Base-by-base conservation (phyloP, 352 stramenopile species). In the Saprolegnia parasitica region DNA sequence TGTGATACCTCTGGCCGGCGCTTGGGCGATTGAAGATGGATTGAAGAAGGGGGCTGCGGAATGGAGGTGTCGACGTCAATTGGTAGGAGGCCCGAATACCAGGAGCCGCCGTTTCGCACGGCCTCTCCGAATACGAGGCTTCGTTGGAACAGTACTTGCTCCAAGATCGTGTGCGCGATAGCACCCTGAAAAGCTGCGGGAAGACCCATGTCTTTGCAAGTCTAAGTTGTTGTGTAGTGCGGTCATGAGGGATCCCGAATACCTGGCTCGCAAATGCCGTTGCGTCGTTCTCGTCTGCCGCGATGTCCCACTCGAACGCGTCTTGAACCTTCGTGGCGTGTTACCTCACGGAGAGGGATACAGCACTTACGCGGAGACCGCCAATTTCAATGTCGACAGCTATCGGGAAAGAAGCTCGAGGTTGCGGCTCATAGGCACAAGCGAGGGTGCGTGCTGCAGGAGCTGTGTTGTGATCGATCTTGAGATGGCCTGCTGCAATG, bases 41-140 rank as follows among this genome's bases (percentile, higher is more conserved):
- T 35, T 35, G 29, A 5, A 2, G 29, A 35, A 5, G 5, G 29
- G 29, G 29, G 29, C 5, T 35, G 29, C 29, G 29, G 29, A 35
- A 35, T 35, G 2, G 29, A 35, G 29, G 29, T 35, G 29, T 35
- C 29, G 29, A 35, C 29, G 29, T 35, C 5, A 5, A 35, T 35
- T 35, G 29, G 29, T 5, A 6, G 29, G 29, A 35, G 29, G 29
- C 5, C 29, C 5, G 29, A 35, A 35, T 35, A 35, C 29, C 29
- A 35, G 29, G 29, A 35, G 5, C 29, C 29, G 29, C 29, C 29
- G 29, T 35, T 5, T 35, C 29, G 2, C 29, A 35, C 5, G 29
- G 29, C 29, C 29, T 5, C 29, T 35, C 29, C 5, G 45, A 93
- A 72, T 29, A 91, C 72, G 5, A 91, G 77, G 29, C 81, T 49